Evolutionary conservation across 1,284 basidiomycete genomes (phyloP).

Genomic region (Cryptococcus sp.): DNA sequence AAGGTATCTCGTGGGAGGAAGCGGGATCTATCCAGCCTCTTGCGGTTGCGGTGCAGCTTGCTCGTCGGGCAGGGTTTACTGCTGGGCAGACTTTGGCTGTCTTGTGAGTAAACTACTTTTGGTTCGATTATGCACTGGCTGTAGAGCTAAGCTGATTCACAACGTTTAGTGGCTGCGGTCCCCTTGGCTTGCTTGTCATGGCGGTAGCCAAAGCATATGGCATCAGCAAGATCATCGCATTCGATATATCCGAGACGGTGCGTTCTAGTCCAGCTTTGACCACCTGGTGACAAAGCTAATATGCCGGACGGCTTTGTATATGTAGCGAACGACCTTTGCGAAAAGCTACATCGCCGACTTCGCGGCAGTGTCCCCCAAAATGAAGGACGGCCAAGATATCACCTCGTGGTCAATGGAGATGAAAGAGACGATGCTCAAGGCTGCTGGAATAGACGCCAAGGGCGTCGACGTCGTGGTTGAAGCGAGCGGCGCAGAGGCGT

Average conservation of each 20-base stretch:
- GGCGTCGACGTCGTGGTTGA: conserved; percentile 63
- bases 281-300: conserved; percentile 57
- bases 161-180: conserved; percentile 65
- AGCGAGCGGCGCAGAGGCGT: conserved; percentile 61
- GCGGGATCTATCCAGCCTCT: conserved; percentile 61
- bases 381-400: conserved; percentile 12
- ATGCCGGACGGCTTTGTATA: too few species aligned
- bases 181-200: conserved; percentile 85
- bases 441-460: conserved; percentile 49
- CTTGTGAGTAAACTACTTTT: not conserved
- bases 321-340: conserved; percentile 78
- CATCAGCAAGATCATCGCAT: conserved; percentile 71
- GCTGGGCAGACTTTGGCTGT: conserved; percentile 9
- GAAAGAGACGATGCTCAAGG: conserved; percentile 49
- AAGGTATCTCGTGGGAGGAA: not conserved
- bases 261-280: conserved; percentile 14
- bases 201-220: conserved; percentile 86
- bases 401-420: conserved; percentile 54
- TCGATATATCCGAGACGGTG: conserved; percentile 54
- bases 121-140: too few species aligned
- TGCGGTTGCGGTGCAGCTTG: conserved; percentile 75
- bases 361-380: conserved; percentile 4
- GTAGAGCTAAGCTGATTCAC: not conserved
- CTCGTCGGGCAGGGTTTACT: conserved; percentile 21
- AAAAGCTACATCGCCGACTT: conserved; percentile 74